Conservation (phyloP, 805 yeast species). For the Metschnikowia lachancei region DNA sequence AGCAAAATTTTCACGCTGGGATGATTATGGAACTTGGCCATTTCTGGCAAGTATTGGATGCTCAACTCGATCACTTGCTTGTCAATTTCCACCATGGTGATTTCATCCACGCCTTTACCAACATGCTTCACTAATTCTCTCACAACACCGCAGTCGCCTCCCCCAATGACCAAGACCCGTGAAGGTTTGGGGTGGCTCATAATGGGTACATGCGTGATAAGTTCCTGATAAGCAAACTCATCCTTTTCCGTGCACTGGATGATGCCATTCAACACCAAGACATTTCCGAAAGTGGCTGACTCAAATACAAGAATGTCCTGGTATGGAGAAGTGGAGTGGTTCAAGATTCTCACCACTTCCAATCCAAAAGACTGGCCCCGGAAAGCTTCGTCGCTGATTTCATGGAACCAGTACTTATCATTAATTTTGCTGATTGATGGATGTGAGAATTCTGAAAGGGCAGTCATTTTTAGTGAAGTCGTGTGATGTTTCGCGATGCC, state of each 20-base stretch:
- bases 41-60: slow-evolving; percentile 68
- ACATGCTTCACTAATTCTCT: slow-evolving; percentile 81
- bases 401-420: slow-evolving; percentile 70
- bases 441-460: slow-evolving; percentile 21
- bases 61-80: slow-evolving; percentile 73
- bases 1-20: slow-evolving; percentile 64
- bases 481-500: slow-evolving; percentile 4
- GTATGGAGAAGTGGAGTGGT: slow-evolving; percentile 63
- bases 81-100: slow-evolving; percentile 87
- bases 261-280: slow-evolving; percentile 83
- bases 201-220: slow-evolving; percentile 81
- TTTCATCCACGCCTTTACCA: slow-evolving; percentile 46
- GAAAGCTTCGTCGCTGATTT: slow-evolving; percentile 63
- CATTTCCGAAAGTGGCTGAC: slow-evolving; percentile 78
- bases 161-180: slow-evolving; percentile 83
- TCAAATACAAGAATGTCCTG: slow-evolving; percentile 83
- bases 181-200: slow-evolving; percentile 74
- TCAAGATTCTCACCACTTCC: slow-evolving; percentile 60
- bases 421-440: slow-evolving; percentile 26
- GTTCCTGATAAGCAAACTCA: slow-evolving; percentile 91
- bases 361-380: slow-evolving; percentile 86
- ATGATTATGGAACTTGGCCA: slow-evolving; percentile 66
- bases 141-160: slow-evolving; percentile 94
- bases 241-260: slow-evolving; percentile 90
- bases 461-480: slow-evolving; percentile 5